phyloP scores from a whole-genome alignment of 2,329 filamentous ascomycete genomes.

The Pseudopithomyces chartarum region DNA sequence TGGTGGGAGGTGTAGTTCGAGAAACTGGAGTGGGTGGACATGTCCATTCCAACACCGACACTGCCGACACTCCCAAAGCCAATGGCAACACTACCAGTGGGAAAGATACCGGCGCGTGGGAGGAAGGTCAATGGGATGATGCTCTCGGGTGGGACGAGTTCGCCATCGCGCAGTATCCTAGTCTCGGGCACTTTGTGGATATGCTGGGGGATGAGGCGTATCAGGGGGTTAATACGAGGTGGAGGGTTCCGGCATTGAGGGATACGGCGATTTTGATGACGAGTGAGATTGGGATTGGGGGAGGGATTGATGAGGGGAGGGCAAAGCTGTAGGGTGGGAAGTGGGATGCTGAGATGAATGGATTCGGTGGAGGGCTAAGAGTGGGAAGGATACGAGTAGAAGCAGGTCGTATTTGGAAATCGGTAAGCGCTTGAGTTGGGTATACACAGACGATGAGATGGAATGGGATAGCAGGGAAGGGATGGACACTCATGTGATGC shows the following conservation, averaged over 20 bases:
- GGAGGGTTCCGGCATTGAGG: constrained; percentile 56
- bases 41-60: too few species aligned
- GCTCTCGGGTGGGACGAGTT: constrained; percentile 64
- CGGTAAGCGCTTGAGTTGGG: too few species aligned
- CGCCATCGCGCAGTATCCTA: constrained; percentile 68
- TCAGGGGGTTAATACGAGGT: constrained; percentile 61
- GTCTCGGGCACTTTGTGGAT: constrained; percentile 64
- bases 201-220: constrained; percentile 65
- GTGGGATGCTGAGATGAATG: too few species aligned
- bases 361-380: too few species aligned
- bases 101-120: constrained; percentile 13
- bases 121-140: constrained; percentile 18
- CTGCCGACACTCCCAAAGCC: too few species aligned
- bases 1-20: constrained; percentile 53
- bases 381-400: too few species aligned
- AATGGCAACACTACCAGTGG: too few species aligned
- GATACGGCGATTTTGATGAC: constrained; percentile 62
- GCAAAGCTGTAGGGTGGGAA: neutral
- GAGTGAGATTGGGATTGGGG: constrained; percentile 51
- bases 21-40: too few species aligned
- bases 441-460: too few species aligned
- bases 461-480: too few species aligned
- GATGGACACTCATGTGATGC: too few species aligned
- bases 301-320: neutral
- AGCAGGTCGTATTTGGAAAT: too few species aligned